These are phyloP conservation scores for Helminthosporium solani DNA, from an alignment of 2,329 filamentous ascomycete species.

Conservation along the genomic window DNA sequence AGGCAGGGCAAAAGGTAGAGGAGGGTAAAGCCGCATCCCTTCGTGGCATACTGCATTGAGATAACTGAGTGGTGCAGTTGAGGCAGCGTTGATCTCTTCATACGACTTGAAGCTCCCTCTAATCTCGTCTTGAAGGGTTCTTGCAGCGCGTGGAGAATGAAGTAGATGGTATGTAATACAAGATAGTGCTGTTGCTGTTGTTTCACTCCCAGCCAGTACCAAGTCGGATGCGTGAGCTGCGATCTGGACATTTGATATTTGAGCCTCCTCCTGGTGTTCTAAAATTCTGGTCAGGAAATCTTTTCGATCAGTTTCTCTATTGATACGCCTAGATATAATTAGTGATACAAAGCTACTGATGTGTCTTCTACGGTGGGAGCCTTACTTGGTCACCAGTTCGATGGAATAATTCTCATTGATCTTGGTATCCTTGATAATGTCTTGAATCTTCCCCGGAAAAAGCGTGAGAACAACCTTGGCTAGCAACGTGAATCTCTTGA, in stretches of 20 bases:
- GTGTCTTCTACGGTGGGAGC: conserved; percentile 8
- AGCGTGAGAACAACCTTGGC: conserved; percentile 12
- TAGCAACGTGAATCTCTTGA: no score
- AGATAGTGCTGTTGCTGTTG: conserved; percentile 20
- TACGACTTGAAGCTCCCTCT: conserved; percentile 20
- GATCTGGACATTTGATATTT: conserved; percentile 17
- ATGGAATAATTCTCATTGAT: conserved; percentile 14
- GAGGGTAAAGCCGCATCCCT: conserved; percentile 46
- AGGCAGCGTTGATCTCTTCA: conserved; percentile 19
- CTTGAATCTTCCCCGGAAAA: conserved; percentile 15
- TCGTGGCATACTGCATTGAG: conserved; percentile 45
- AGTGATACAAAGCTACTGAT: conserved; percentile 14
- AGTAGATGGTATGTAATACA: conserved; percentile 22
- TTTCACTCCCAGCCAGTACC: conserved; percentile 23
- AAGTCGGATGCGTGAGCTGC: conserved; percentile 15
- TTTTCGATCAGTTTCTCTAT: conserved; percentile 13
- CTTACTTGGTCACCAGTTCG: conserved; percentile 17
- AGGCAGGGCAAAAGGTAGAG: conserved; percentile 42
- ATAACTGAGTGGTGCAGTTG: conserved; percentile 28
- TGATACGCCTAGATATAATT: conserved; percentile 17
- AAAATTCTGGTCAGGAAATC: conserved; percentile 23
- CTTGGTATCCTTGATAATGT: conserved; percentile 11
- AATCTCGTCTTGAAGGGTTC: conserved; percentile 12
- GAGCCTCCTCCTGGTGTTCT: conserved; percentile 10
- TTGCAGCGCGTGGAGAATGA: conserved; percentile 16